These are phyloP conservation scores for Uronychia setigera DNA, from an alignment of 73 alveolate genomes.

Conservation along the genomic window DNA sequence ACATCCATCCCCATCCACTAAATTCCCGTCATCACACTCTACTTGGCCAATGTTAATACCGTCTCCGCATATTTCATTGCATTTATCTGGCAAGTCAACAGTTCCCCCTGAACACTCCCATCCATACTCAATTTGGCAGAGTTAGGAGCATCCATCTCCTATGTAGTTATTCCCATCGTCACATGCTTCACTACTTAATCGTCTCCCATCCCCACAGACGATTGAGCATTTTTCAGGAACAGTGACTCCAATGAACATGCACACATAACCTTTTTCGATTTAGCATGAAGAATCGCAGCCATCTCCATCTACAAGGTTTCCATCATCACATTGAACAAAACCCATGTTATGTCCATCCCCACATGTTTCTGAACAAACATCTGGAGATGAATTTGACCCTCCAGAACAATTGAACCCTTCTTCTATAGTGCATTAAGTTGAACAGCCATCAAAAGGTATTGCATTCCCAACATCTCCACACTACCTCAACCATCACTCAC, in stretches of 20 bases:
- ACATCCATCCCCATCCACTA: constrained; percentile 38
- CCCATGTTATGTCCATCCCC: constrained; percentile 52
- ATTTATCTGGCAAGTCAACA: constrained; percentile 27
- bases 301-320: constrained; percentile 49
- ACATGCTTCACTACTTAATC: constrained; percentile 29
- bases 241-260: constrained; percentile 12
- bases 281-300: constrained; percentile 50
- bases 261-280: constrained; percentile 64
- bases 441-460: constrained; percentile 51
- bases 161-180: constrained; percentile 49
- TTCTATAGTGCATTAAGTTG: constrained; percentile 46
- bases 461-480: constrained; percentile 74
- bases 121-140: constrained; percentile 1
- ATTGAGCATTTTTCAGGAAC: constrained; percentile 22
- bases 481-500: too few species aligned
- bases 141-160: constrained; percentile 4
- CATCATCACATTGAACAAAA: constrained; percentile 60
- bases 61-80: constrained; percentile 64
- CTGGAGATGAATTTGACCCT: constrained; percentile 27
- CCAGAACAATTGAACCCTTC: constrained; percentile 51
- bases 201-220: constrained; percentile 54
- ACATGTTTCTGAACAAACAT: constrained; percentile 45
- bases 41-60: constrained; percentile 31
- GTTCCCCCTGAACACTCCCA: constrained; percentile 40
- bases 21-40: constrained; percentile 63